Base-by-base conservation (phyloP, 306 rosid species). In the Vigna radiata region DNA sequence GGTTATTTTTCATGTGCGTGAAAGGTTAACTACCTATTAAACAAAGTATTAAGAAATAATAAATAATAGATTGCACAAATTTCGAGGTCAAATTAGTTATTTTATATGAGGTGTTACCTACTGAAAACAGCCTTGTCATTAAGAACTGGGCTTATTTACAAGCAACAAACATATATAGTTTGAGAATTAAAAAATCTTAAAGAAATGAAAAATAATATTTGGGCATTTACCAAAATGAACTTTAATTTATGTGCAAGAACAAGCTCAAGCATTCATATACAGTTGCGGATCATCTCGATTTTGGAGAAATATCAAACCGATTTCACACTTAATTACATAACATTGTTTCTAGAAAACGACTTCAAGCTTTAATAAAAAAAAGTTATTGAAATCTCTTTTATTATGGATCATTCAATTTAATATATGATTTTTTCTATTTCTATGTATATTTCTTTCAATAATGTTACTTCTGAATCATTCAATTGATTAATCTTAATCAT, bases 101-200 rank as follows among this genome's bases (percentile, higher is more conserved):
- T 31, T 31, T 46, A 21, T 31, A 8, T 70, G 61, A 47, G 8
- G 31, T 70, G 11, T 18, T 70, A 52, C 62, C 62, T 29, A 70
- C 23, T 29, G 21, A 31, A 70, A 70, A 50, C 61, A 50, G 9
- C 46, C 7, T 7, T 50, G 49, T 70, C 18, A 70, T 70, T 70
- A 50, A 31, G 46, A n/a, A 70, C 0, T 2, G 27, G 63, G 49
- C 0, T 37, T n/a, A 70, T 79, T 25, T 71, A 62, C 53, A 73
- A 73, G 79, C 70, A 80, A 73, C 78, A 65, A 77, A 56, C 58
- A 77, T 68, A 77, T 68, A 29, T 68, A 68, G 61, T 46, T 52
- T 36, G 33, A 46, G 18, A 76, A 52, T 76, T 52, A 69, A 66
- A 76, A 54, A 65, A 76, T 76, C 73, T 65, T 52, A 14, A 50